Base-by-base conservation (phyloP, 1,284 basidiomycete genomes). In the Flammula alnicola region DNA sequence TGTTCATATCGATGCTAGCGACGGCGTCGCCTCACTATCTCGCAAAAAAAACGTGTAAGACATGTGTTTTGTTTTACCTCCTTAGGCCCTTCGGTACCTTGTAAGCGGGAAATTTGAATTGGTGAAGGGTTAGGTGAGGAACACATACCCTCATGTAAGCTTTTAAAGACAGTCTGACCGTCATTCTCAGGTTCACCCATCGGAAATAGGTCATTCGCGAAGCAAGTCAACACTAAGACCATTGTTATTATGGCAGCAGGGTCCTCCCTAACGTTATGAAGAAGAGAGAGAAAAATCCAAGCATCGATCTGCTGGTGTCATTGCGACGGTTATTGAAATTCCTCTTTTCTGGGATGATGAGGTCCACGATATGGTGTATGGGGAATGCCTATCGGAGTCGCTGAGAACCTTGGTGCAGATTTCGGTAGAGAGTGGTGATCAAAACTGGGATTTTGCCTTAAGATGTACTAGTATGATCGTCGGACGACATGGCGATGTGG, bases 11-110 rank as follows among this genome's bases (percentile, higher is more conserved):
- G 20, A 25, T n/a, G n/a, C n/a, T n/a, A n/a, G n/a, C n/a, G n/a
- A n/a, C n/a, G n/a, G n/a, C n/a, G n/a, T n/a, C 32, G 44, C 5
- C 12, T n/a, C 30, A 27, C 16, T 19, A 37, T 20, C 29, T 19
- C 12, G 19, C 44, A n/a, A 20, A 31, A 25, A 35, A 36, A 27
- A 35, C 36, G 44, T 47, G 46, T 48, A 33, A 25, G 27, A 32
- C 46, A 48, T 48, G 46, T 35, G 46, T 19, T 40, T 16, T 9
- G 6, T n/a, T n/a, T n/a, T n/a, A n/a, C n/a, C n/a, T n/a, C n/a
- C n/a, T n/a, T n/a, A n/a, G n/a, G n/a, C n/a, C n/a, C n/a, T 39
- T 31, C 11, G 20, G 12, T 39, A 25, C 3, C 2, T 37, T 46
- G 44, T 27, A 14, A 31, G 44, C n/a, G 27, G 40, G 12, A 30